Base-by-base conservation (phyloP, 306 rosid genomes). In the Citrullus amarus region DNA sequence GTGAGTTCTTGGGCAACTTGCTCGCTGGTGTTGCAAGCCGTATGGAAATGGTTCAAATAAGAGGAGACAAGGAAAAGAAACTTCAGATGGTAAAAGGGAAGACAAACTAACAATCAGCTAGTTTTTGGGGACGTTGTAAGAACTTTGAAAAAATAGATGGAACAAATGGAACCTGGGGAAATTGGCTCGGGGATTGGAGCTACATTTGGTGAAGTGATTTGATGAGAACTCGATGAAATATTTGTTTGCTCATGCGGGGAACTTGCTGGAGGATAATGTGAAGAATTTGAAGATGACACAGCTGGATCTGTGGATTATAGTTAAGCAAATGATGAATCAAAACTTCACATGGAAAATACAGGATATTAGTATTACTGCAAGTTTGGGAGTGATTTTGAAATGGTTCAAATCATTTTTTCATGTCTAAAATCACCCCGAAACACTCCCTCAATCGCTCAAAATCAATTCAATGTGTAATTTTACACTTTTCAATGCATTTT, bases 181-280 rank as follows among this genome's bases (percentile, higher is more conserved):
- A 71, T 48, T 25, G 76, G 76, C 25, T 71, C 76, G 8, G 59
- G 22, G 59, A 14, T 71, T 17, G 76, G 76, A 71, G 76, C 58
- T 14, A 46, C 41, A 48, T 71, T 44, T 22, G 54, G 75, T 44
- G 75, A 66, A 66, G 51, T 38, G 22, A 13, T 66, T 39, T 66
- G 73, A 66, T 4, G 73, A 16, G 39, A 36, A 36, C 39, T 36
- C 4, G 50, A 43, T 44, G 76, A 70, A 25, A 3, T 46, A 12
- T 48, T 70, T 11, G 32, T 70, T 25, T 70, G 76, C 39, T 43
- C 53, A 6, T 3, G 57, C 60, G 94, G 89, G 15, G 78, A 83
- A 74, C 85, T 82, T 75, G 79, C 79, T 63, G 98, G 89, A 73
- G 97, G 82, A 80, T 57, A 65, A 62, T 61, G 85, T 4, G 97